Conservation (phyloP, 305 asterid species). For the Solanum aculeatissimum region DNA sequence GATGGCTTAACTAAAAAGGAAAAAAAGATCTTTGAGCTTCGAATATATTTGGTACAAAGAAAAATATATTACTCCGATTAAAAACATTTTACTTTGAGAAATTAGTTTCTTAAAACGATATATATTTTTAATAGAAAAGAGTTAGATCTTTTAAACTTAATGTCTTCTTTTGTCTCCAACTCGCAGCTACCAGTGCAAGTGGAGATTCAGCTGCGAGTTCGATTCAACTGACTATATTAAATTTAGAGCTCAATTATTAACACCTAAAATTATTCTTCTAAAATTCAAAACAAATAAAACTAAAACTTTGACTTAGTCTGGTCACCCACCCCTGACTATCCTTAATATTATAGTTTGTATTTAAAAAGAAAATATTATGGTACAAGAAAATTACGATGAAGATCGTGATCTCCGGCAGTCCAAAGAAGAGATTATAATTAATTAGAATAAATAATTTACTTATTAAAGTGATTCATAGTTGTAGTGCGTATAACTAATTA, state of each 20-base stretch:
- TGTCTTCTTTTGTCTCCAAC: too few species aligned
- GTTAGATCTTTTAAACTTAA: too few species aligned
- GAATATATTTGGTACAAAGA: not conserved
- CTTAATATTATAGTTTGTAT: too few species aligned
- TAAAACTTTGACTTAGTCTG: not conserved
- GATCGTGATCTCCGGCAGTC: not conserved
- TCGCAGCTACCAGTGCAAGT: too few species aligned
- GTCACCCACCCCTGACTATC: not conserved
- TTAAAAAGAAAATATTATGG: too few species aligned
- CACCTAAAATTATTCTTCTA: not conserved
- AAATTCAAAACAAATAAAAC: not conserved
- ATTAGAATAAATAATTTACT: not conserved
- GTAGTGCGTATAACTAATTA: not conserved
- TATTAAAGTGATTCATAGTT: not conserved
- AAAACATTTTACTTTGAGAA: not conserved
- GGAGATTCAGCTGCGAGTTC: rapidly evolving
- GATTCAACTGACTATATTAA: not conserved
- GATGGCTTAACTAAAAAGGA: not conserved
- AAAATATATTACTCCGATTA: not conserved
- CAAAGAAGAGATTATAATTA: not conserved
- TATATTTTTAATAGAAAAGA: too few species aligned
- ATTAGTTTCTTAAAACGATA: too few species aligned
- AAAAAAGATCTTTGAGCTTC: too few species aligned
- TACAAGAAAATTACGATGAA: not conserved
- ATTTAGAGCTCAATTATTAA: not conserved